Evolutionary conservation across 768 basidiomycete species (phyloP).

Genomic region (Cystofilobasidium ferigula): DNA sequence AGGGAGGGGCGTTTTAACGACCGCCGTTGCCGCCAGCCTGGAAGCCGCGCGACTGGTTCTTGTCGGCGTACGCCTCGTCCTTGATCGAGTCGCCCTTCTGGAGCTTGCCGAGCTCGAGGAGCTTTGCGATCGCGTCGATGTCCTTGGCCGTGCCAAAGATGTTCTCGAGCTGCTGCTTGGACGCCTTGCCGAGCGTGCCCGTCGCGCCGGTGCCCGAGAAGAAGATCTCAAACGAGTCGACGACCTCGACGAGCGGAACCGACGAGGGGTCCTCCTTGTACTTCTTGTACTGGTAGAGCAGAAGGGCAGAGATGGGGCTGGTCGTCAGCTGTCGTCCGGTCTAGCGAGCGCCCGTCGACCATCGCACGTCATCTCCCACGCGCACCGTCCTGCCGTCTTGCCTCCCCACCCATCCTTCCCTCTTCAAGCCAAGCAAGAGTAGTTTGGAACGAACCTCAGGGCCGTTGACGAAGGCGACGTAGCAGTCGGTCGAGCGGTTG

Average conservation of each 20-base stretch:
- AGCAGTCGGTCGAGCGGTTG: constrained; percentile 19
- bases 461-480: constrained; percentile 24
- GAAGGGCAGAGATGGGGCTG: neutral
- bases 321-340: neutral
- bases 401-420: no score
- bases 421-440: no score
- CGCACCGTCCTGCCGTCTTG: no score
- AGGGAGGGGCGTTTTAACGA: neutral
- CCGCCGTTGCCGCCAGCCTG: neutral
- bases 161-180: constrained; percentile 72
- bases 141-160: constrained; percentile 58
- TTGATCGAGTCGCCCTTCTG: constrained; percentile 25
- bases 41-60: constrained; percentile 1
- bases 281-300: constrained; percentile 21
- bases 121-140: constrained; percentile 12
- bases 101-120: constrained; percentile 22
- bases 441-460: constrained; percentile 16
- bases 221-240: constrained; percentile 52
- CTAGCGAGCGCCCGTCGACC: neutral
- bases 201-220: constrained; percentile 62
- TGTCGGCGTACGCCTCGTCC: neutral
- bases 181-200: constrained; percentile 60
- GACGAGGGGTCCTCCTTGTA: constrained; percentile 24
- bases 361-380: neutral
- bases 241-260: constrained; percentile 19